phyloP scores from a whole-genome alignment of 371 early-diverging fungal species.

The Haplosporangium sp. region DNA sequence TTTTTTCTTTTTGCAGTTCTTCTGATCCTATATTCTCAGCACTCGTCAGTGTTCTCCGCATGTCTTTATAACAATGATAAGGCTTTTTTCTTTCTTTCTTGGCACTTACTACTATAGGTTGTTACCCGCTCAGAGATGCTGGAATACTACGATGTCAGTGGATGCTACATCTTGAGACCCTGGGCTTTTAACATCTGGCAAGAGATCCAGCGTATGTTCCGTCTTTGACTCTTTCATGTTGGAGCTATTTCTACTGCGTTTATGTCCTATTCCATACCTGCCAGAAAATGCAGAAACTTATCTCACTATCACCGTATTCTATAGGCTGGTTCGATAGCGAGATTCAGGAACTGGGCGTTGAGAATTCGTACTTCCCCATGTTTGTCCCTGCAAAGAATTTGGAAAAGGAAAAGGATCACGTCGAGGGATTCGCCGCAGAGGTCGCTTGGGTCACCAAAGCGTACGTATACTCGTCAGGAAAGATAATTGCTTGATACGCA shows the following conservation, averaged over 20 bases:
- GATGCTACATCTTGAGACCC: constrained; percentile 99
- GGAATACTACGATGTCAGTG: constrained; percentile 99
- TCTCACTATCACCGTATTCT: neutral
- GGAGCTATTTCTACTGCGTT: neutral
- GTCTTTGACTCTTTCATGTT: neutral
- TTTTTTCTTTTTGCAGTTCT: neutral
- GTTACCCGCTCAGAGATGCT: constrained; percentile 97
- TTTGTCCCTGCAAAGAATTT: constrained; percentile 94
- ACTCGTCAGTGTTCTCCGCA: neutral
- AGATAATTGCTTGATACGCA: neutral
- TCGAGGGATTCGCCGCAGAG: constrained; percentile 99
- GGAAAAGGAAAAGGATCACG: constrained; percentile 99
- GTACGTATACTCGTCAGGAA: constrained; percentile 50
- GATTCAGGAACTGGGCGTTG: constrained; percentile 95
- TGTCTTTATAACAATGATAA: neutral
- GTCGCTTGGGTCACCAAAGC: constrained; percentile 99
- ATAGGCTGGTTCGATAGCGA: constrained; percentile 91
- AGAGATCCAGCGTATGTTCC: constrained; percentile 83
- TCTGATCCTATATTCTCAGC: neutral
- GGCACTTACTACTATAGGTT: constrained; percentile 58
- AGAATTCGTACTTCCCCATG: constrained; percentile 99
- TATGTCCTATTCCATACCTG: neutral
- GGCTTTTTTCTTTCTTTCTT: neutral
- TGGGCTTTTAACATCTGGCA: constrained; percentile 99
- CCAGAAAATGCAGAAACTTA: no score